Percentiles rank a stretch among this genome's conserved stretches.
Conservation (phyloP, 148 eudicot species). For the Oxyria digyna region DNA sequence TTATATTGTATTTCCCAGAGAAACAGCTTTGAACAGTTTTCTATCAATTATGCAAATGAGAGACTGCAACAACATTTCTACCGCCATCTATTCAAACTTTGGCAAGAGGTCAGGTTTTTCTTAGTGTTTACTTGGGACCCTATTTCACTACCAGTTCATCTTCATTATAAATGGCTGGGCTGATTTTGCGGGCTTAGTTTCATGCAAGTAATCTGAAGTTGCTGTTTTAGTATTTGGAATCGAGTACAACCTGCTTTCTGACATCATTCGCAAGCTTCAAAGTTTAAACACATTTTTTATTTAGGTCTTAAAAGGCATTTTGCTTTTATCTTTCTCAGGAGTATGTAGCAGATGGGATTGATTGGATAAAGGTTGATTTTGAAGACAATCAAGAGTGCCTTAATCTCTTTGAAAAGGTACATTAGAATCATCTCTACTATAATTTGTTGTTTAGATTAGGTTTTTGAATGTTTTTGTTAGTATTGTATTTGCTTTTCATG, state of each 20-base stretch:
- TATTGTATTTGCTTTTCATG: too few species aligned
- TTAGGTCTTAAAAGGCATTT: slow-evolving; percentile 8
- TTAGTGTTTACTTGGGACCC: slow-evolving; percentile 59
- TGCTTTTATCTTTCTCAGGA: slow-evolving; percentile 33
- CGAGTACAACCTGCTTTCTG: neutral
- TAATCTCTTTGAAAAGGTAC: slow-evolving; percentile 83
- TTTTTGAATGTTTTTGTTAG: too few species aligned
- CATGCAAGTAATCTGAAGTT: neutral
- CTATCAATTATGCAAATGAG: slow-evolving; percentile 94
- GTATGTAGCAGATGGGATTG: slow-evolving; percentile 85
- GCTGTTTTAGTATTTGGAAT: neutral
- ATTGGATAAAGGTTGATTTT: slow-evolving; percentile 80
- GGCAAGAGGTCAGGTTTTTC: slow-evolving; percentile 61
- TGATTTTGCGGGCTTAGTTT: neutral
- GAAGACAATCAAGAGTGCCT: slow-evolving; percentile 90
- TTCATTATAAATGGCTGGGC: neutral
- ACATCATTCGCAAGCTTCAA: neutral
- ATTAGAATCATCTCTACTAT: neutral
- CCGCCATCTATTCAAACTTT: neutral
- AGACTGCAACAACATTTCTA: slow-evolving; percentile 85
- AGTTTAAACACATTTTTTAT: neutral
- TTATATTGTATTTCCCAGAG: slow-evolving; percentile 37
- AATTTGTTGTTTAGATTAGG: too few species aligned
- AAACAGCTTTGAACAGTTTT: slow-evolving; percentile 90
- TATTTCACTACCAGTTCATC: too few species aligned